A percentile compares a stretch with the other conserved stretches of the same genome.
phyloP scores from a whole-genome alignment of 306 rosid genomes.

The Alnus glutinosa region DNA sequence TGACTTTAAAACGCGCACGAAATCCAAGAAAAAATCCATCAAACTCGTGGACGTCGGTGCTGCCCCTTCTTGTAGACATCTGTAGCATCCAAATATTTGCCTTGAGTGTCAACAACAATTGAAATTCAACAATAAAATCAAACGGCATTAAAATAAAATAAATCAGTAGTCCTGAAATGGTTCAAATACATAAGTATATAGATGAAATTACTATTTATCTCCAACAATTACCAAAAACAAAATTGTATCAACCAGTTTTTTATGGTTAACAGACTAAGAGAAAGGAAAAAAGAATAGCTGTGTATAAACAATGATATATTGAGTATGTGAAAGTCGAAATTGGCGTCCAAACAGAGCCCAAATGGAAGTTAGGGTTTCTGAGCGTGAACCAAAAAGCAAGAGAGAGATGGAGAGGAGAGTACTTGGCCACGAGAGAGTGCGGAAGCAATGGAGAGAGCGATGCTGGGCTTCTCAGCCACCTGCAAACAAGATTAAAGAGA shows the following conservation, averaged over 20 bases:
- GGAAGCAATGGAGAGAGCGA: conserved; percentile 79
- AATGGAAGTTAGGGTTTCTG: conserved; percentile 11
- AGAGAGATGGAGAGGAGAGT: conserved; percentile 7
- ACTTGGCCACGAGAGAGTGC: conserved; percentile 80
- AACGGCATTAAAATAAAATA: neutral
- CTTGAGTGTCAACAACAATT: conserved; percentile 17
- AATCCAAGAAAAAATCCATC: conserved; percentile 66
- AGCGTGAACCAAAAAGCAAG: neutral
- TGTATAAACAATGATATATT: neutral
- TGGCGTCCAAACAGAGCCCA: conserved; percentile 15
- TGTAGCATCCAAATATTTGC: conserved; percentile 35
- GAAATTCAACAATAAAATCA: neutral
- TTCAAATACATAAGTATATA: no score
- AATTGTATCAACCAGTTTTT: neutral
- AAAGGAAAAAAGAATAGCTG: neutral
- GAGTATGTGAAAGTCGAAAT: neutral
- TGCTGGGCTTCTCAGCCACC: conserved; percentile 98
- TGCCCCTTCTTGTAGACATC: conserved; percentile 87
- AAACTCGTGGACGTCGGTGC: conserved; percentile 87
- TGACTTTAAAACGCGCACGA: conserved; percentile 65
- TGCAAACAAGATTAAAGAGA: conserved; percentile 28
- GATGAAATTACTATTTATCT: neutral
- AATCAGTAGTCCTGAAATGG: neutral
- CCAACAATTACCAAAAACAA: neutral
- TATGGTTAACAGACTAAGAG: neutral